Evolutionary conservation across 441 rosid genomes (phyloP), one percentile per base, ranked within the genome.

Genomic region (Adansonia grandidieri): DNA sequence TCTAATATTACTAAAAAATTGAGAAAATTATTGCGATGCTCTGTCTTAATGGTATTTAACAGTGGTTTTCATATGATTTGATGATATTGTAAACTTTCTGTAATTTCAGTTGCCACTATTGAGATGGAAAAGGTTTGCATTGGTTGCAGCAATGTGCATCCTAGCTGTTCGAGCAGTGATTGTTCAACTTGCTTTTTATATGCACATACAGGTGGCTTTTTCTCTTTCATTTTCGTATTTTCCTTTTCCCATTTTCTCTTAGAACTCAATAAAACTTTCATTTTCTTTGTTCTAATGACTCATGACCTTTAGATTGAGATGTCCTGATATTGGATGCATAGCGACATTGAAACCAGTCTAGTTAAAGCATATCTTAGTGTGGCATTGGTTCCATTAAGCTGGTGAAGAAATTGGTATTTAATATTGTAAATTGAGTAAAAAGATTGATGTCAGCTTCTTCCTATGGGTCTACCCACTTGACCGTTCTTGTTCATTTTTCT

Each of bases 111-210:
- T 96, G 84, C 99, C 98, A 17, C 78, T 94, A 19, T 82, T 96
- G 80, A 82, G 98, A 88, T 96, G 99, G 99, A 96, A 96, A 85
- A 90, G 94, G 86, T 96, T 86, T 87, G 98, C 99, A 64, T 80
- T 92, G 81, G 87, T 90, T 77, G 99, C 99, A 28, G 99, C 99
- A 3, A 82, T 96, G 91, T 96, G 99, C 89, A 96, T 96, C 77
- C 86, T 92, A 60, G 95, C 92, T 73, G 98, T 96, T 44, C 92
- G 98, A 24, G 99, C 99, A 13, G 90, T 96, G 78, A 87, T 91
- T 56, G 97, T 96, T 82, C 99, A 94, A 81, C 84, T 96, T 57
- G 97, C 97, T 63, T 96, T 96, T 81, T 94, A 86, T 87, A 86
- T 96, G 62, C 99, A 96, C 79, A 87, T 96, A 78, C 98, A 96